These are phyloP conservation scores for Naganishia vaughanmartiniae DNA, from an alignment of 768 basidiomycete genomes.

Conservation along the genomic window DNA sequence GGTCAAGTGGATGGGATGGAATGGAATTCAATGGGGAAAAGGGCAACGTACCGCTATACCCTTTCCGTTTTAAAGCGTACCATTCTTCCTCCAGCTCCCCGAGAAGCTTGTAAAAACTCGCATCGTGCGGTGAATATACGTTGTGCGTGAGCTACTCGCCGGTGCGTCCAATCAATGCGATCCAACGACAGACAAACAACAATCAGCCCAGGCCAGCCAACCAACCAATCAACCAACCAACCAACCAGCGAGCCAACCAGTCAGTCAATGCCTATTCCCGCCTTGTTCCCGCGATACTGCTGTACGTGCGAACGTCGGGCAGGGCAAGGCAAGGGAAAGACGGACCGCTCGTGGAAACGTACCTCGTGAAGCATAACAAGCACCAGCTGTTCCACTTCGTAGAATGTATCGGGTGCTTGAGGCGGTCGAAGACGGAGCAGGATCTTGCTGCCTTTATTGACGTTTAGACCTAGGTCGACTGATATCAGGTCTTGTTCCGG, in stretches of 20 bases:
- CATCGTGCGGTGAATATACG: conserved; percentile 84
- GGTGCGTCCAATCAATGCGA: too few species aligned
- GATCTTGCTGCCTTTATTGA: conserved; percentile 78
- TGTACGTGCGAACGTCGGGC: too few species aligned
- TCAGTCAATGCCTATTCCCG: too few species aligned
- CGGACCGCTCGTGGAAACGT: conserved; percentile 18
- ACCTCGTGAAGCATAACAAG: conserved; percentile 90
- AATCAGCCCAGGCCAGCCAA: too few species aligned
- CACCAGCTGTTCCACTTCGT: conserved; percentile 71
- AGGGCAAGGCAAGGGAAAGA: not conserved
- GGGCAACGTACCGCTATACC: conserved; percentile 64
- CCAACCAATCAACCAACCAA: too few species aligned
- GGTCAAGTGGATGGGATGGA: too few species aligned
- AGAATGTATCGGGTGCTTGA: conserved; percentile 66
- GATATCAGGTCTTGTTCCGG: not conserved
- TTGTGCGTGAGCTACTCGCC: conserved; percentile 93
- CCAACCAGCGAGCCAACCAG: too few species aligned
- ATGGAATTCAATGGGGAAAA: too few species aligned
- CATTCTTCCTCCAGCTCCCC: conserved; percentile 78
- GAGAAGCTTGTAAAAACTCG: conserved; percentile 53
- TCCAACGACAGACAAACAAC: too few species aligned
- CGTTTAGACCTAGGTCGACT: conserved; percentile 41
- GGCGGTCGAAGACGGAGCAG: conserved; percentile 74
- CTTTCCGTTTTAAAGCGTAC: conserved; percentile 70
- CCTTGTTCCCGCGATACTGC: too few species aligned